phyloP scores from a whole-genome alignment of 2,329 filamentous ascomycete species.

The Diaporthe sp. region DNA sequence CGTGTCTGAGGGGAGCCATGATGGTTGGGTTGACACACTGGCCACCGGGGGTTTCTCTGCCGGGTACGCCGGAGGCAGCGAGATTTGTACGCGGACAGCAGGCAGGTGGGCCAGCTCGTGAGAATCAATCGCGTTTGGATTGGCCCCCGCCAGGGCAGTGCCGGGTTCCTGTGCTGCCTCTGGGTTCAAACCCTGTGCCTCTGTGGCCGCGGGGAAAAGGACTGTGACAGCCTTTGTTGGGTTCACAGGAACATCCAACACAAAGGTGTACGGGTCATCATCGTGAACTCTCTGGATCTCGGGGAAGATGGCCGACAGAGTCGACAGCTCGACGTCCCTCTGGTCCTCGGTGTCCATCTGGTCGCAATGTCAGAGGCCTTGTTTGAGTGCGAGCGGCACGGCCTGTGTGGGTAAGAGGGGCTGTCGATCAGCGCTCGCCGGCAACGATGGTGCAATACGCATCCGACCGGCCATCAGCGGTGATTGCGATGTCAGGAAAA shows the following conservation, averaged over 20 bases:
- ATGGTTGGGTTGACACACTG: constrained; percentile 65
- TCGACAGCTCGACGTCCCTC: constrained; percentile 71
- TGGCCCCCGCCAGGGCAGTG: constrained; percentile 28
- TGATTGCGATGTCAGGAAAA: neutral
- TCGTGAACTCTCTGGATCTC: constrained; percentile 66
- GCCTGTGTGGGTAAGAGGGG: neutral
- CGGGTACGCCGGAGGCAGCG: constrained; percentile 72
- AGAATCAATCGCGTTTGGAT: constrained; percentile 54
- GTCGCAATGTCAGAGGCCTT: neutral
- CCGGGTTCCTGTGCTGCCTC: constrained; percentile 40
- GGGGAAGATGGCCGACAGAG: constrained; percentile 76
- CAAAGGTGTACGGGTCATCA: constrained; percentile 62
- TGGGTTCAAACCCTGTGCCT: constrained; percentile 45
- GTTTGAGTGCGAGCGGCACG: neutral
- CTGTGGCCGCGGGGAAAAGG: constrained; percentile 65
- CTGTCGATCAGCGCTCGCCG: constrained; percentile 15
- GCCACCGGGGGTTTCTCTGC: constrained; percentile 64
- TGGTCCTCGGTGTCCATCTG: constrained; percentile 58
- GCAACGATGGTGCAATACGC: neutral
- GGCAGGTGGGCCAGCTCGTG: constrained; percentile 71
- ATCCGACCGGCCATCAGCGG: constrained; percentile 18
- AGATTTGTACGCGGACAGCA: constrained; percentile 66
- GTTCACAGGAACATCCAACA: constrained; percentile 70
- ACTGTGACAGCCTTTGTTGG: constrained; percentile 69
- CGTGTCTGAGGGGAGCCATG: constrained; percentile 68